Base-by-base conservation (phyloP, 176 grass and related monocot genomes). In the Ensete ventricosum region DNA sequence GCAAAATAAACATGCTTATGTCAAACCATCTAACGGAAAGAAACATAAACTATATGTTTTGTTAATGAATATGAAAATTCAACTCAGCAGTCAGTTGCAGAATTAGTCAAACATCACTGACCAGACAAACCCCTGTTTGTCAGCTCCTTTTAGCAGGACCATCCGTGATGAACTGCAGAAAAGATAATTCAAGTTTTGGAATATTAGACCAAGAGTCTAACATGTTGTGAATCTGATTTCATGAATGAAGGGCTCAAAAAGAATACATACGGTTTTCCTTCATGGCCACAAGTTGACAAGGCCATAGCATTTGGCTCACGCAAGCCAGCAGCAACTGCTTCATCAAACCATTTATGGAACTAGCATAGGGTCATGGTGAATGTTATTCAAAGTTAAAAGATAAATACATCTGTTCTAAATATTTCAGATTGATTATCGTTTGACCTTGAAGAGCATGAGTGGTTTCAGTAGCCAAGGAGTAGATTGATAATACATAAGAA, bases 221-320 rank as follows among this genome's bases (percentile, higher is more conserved):
- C 52, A 72, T 83, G 75, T 19, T 67, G 21, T n/a, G 62, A 50
- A 50, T 9, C 10, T 2, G 43, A 55, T 53, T 26, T 50, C 23
- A 73, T 12, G 19, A 73, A 67, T 55, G 54, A 75, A 59, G 27
- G 23, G 48, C n/a, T 62, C 75, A 24, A 7, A 27, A 60, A 71
- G 77, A 65, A 21, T 51, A 22, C 80, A 78, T 92, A 97, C 94
- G 86, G 88, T 85, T 93, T 91, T 49, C 88, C 88, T 54, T 88
- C 88, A 69, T 84, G 88, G 29, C 82, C 80, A 70, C 50, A 73
- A 82, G 90, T 98, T 87, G 94, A 89, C 86, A 98, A 83, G 81
- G 88, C 86, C 94, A 98, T 93, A 79, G 94, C 88, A 85, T 98
- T 98, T 49, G 94, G 88, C 59, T 93, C 90, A 29, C 88, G 88